A percentile compares a stretch with the other conserved stretches of the same genome.
These are phyloP conservation scores for Coemansia sp. DNA, from an alignment of 192 early-diverging fungal genomes.

Conservation along the genomic window DNA sequence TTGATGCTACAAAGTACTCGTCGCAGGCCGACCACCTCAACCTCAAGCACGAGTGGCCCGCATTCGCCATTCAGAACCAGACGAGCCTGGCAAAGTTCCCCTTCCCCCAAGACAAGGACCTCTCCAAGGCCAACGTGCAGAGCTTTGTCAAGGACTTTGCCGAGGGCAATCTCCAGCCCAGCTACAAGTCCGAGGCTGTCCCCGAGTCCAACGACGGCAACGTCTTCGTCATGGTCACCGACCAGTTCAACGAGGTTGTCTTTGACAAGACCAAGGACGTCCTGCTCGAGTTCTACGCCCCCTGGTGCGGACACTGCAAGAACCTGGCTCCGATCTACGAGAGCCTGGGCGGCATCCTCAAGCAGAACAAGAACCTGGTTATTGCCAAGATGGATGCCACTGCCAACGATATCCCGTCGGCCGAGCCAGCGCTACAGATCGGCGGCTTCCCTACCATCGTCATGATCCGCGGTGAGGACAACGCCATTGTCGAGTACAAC, in stretches of 20 bases:
- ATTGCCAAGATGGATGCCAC: constrained; percentile 97
- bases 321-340: constrained; percentile 74
- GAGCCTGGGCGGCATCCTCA: constrained; percentile 65
- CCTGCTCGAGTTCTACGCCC: constrained; percentile 91
- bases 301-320: constrained; percentile 87
- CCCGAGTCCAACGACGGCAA: constrained; percentile 83
- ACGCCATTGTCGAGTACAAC: constrained; percentile 78
- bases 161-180: constrained; percentile 67
- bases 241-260: constrained; percentile 82
- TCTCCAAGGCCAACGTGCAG: constrained; percentile 61
- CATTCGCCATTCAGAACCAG: constrained; percentile 85
- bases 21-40: constrained; percentile 85
- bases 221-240: constrained; percentile 88
- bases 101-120: constrained; percentile 66
- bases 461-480: constrained; percentile 80
- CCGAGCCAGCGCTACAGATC: constrained; percentile 63
- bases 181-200: constrained; percentile 78
- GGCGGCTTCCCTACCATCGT: constrained; percentile 95
- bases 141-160: constrained; percentile 66
- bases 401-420: constrained; percentile 85
- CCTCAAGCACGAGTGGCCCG: constrained; percentile 90
- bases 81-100: constrained; percentile 79
- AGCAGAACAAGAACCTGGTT: constrained; percentile 58
- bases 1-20: constrained; percentile 83
- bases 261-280: constrained; percentile 85